Evolutionary conservation across 805 yeast species (phyloP), one percentile per base, ranked within the genome.

Genomic region (Kurtzmaniella cleridarum): DNA sequence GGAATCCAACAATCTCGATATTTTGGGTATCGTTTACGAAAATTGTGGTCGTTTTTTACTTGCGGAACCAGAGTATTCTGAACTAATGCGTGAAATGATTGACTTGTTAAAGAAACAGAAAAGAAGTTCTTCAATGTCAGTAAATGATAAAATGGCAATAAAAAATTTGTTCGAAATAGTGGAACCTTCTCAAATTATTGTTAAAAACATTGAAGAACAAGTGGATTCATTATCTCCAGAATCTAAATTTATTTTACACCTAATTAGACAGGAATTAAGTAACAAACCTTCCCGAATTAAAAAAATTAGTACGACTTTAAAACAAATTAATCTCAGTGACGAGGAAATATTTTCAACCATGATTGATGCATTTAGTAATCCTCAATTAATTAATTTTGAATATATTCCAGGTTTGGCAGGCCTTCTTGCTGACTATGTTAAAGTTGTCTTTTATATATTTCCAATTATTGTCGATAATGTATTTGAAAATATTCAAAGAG

Each of bases 11-110:
- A 85, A 83, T 53, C 72, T 85, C 41, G 95, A 84, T 48, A 73
- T 81, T 6, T 60, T 89, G 40, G 69, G 78, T 8, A 71, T 81
- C n/a, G 62, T 87, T 32, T 81, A 87, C 50, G 95, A 89, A 49
- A 67, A 76, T 28, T 73, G 86, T 48, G 95, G 95, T 0, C 67
- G 78, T 41, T 76, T 79, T 41, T 64, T 89, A 36, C 54, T 83
- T 32, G 63, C 75, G 44, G 72, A 68, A 18, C 71, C 77, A 0
- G 85, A 79, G 17, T 81, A 78, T 43, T 65, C 64, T 35, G 71
- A 64, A 5, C 64, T 78, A 27, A 85, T 86, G 76, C 65, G 66
- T 12, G 80, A 78, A 42, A 74, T 86, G 81, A 60, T 88, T 28
- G 69, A 63, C 5, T 53, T 82, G 5, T 57, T 87, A 31, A 73